A percentile compares a stretch with the other conserved stretches of the same genome.
phyloP scores from a whole-genome alignment of 805 yeast species.

The Lipomyces yamadae region DNA sequence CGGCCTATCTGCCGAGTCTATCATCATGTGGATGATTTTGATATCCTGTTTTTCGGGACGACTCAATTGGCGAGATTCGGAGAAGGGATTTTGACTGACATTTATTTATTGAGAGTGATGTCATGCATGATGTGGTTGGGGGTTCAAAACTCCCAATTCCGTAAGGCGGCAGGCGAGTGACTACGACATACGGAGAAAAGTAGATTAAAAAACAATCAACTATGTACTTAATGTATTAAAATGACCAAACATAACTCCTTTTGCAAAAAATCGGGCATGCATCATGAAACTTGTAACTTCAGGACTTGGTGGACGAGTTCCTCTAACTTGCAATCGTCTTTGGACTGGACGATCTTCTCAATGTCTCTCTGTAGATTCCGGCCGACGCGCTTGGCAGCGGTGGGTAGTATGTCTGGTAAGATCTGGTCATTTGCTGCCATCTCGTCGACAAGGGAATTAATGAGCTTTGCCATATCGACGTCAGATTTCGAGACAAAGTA shows the following conservation, averaged over 20 bases:
- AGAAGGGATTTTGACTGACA: too few relatives aligned
- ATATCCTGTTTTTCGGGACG: too few relatives aligned
- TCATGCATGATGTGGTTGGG: too few relatives aligned
- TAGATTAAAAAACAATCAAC: too few relatives aligned
- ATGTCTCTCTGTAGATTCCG: neutral
- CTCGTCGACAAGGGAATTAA: slow-evolving; percentile 5
- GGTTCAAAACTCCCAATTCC: too few relatives aligned
- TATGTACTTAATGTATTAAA: too few relatives aligned
- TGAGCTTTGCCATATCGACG: slow-evolving; percentile 14
- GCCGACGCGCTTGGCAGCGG: slow-evolving; percentile 2
- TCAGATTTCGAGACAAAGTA: slow-evolving; percentile 22
- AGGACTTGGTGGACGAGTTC: slow-evolving; percentile 18
- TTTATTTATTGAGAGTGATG: too few relatives aligned
- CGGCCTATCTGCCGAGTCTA: neutral
- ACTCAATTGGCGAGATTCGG: too few relatives aligned
- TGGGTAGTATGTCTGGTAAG: neutral
- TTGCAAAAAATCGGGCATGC: too few relatives aligned
- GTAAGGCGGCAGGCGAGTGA: too few relatives aligned
- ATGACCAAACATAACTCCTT: too few relatives aligned
- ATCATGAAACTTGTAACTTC: slow-evolving; percentile 6
- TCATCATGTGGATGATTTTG: neutral
- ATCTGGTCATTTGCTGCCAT: slow-evolving; percentile 12
- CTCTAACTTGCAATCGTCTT: slow-evolving; percentile 11
- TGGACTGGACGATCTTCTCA: slow-evolving; percentile 13
- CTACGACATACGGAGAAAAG: too few relatives aligned